These are phyloP conservation scores for Sporobolus alterniflorus DNA, from an alignment of 202 grass and related monocot species.

Conservation along the genomic window DNA sequence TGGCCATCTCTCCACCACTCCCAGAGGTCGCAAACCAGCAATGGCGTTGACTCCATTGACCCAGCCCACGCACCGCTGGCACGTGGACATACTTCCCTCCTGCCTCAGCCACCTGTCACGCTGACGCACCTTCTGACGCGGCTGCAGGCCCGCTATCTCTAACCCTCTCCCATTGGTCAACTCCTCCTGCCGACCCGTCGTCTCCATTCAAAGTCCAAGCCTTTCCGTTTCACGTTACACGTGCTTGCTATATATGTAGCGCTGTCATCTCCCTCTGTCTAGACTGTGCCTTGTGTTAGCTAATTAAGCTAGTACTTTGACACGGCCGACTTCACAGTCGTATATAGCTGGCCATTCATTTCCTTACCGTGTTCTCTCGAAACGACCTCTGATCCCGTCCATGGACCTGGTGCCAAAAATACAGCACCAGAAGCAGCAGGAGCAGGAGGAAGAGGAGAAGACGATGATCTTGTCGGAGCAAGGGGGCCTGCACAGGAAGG, in stretches of 20 bases:
- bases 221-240: slow-evolving; percentile 40
- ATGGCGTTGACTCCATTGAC: slow-evolving; percentile 38
- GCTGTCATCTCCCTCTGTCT: not conserved
- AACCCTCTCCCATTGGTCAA: not conserved
- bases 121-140: slow-evolving; percentile 20
- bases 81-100: slow-evolving; percentile 4
- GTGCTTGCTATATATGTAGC: not conserved
- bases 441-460: not conserved
- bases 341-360: not conserved
- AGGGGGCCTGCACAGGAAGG: not conserved
- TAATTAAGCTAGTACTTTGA: not conserved
- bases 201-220: slow-evolving; percentile 30
- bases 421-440: not conserved
- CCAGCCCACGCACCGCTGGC: not conserved
- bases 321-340: not conserved
- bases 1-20: not conserved
- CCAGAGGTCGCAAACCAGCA: not conserved
- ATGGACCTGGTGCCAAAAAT: slow-evolving; percentile 37
- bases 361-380: not conserved
- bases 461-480: not conserved
- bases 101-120: slow-evolving; percentile 32
- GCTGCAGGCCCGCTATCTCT: not conserved
- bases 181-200: slow-evolving; percentile 5
- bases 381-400: not conserved
- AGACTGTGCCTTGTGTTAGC: not conserved